Percentiles rank a stretch among this genome's conserved stretches.
phyloP scores from a whole-genome alignment of 306 rosid genomes.

The Corylus heterophylla region DNA sequence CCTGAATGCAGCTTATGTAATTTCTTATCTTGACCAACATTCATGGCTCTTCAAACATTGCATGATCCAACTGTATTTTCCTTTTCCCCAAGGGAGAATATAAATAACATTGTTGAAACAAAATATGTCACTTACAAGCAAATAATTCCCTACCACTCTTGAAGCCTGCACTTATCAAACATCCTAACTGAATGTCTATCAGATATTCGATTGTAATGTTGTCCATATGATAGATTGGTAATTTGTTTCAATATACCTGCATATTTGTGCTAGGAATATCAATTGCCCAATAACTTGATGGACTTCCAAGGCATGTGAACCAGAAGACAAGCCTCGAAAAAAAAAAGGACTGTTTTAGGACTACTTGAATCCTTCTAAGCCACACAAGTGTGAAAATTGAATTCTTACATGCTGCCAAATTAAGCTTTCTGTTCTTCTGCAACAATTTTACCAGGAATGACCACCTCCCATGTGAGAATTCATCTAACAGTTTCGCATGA shows the following conservation, averaged over 20 bases:
- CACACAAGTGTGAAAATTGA: slow-evolving; percentile 5
- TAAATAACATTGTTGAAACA: neutral
- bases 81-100: neutral
- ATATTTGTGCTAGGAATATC: neutral
- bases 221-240: slow-evolving; percentile 2
- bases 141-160: slow-evolving; percentile 2
- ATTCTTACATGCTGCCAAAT: slow-evolving; percentile 12
- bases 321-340: slow-evolving; percentile 11
- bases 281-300: neutral
- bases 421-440: slow-evolving; percentile 16
- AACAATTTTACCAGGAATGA: slow-evolving; percentile 26
- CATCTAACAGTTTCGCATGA: slow-evolving; percentile 15
- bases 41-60: neutral
- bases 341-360: slow-evolving; percentile 2
- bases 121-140: neutral
- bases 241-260: slow-evolving; percentile 2
- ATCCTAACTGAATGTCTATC: neutral
- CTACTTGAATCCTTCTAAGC: slow-evolving; percentile 31
- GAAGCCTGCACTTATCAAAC: slow-evolving; percentile 16
- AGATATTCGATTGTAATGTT: neutral
- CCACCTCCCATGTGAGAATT: slow-evolving; percentile 22
- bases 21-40: neutral
- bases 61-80: neutral
- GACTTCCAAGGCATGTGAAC: neutral
- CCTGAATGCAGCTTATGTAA: neutral